These are phyloP conservation scores for Rutstroemia sp. DNA, from an alignment of 2,329 filamentous ascomycete species.

Conservation along the genomic window DNA sequence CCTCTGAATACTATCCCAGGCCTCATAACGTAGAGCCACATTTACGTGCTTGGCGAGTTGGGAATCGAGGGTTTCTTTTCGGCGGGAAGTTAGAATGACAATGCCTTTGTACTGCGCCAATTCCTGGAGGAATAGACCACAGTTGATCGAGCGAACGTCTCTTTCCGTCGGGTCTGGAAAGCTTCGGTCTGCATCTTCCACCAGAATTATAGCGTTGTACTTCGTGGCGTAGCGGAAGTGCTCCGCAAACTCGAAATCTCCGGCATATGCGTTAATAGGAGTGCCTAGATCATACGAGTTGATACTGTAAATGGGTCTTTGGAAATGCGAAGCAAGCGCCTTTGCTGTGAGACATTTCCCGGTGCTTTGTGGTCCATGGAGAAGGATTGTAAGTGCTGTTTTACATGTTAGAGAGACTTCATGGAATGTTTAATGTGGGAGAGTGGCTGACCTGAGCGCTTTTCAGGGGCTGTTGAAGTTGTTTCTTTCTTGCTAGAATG, in stretches of 20 bases:
- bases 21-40: neutral
- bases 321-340: neutral
- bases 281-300: neutral
- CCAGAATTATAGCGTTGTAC: neutral
- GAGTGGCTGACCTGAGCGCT: neutral
- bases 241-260: neutral
- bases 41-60: neutral
- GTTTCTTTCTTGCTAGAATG: neutral
- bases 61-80: neutral
- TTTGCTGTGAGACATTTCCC: neutral
- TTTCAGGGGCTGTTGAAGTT: fast-evolving
- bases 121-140: neutral
- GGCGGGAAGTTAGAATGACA: neutral
- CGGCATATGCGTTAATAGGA: neutral
- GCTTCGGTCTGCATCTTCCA: neutral
- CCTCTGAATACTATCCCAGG: neutral
- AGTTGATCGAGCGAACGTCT: neutral
- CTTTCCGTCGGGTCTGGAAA: neutral
- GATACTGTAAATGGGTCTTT: neutral
- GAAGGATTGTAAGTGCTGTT: neutral
- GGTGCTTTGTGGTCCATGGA: neutral
- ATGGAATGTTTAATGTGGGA: neutral
- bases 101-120: neutral
- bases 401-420: neutral
- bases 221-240: neutral